phyloP scores from a whole-genome alignment of 2,329 filamentous ascomycete species.

The Paramyrothecium roridum region DNA sequence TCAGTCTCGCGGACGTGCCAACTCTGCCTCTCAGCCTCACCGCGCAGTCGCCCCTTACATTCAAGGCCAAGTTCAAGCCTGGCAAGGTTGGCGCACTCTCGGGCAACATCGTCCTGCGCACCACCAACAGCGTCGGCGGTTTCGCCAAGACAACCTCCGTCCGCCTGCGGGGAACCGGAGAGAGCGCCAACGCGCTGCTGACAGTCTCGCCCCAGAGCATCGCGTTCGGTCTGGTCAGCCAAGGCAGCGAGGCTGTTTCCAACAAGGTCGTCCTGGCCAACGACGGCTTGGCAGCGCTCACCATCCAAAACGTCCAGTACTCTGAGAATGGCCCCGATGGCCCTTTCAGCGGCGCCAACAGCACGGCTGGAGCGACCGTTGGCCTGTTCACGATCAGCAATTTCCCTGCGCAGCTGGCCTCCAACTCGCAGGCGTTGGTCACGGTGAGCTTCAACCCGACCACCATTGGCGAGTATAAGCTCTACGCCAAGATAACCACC shows the following conservation, averaged over 20 bases:
- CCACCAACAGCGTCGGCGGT: not conserved
- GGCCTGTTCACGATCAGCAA: conserved; percentile 1
- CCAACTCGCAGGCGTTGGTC: not conserved
- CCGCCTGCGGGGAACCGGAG: not conserved
- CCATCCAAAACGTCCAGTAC: not conserved
- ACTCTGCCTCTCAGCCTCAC: not conserved
- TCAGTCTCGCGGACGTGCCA: not conserved
- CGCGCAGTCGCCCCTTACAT: not conserved
- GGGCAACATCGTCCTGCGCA: not conserved
- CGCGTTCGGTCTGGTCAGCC: not conserved
- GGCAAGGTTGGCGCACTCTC: not conserved
- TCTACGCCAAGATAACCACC: not conserved
- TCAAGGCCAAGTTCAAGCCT: conserved; percentile 3
- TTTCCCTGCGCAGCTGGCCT: not conserved
- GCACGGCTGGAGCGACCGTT: not conserved
- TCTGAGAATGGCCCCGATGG: not conserved
- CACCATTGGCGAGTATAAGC: not conserved
- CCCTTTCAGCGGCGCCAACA: not conserved
- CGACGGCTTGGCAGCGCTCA: not conserved
- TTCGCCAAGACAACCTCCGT: not conserved
- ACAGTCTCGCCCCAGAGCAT: not conserved
- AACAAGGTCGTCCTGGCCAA: not conserved
- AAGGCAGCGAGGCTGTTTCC: not conserved
- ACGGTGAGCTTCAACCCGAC: not conserved
- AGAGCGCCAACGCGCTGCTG: not conserved